phyloP scores from a whole-genome alignment of 148 eudicot genomes.

The Fallopia convolvulus region DNA sequence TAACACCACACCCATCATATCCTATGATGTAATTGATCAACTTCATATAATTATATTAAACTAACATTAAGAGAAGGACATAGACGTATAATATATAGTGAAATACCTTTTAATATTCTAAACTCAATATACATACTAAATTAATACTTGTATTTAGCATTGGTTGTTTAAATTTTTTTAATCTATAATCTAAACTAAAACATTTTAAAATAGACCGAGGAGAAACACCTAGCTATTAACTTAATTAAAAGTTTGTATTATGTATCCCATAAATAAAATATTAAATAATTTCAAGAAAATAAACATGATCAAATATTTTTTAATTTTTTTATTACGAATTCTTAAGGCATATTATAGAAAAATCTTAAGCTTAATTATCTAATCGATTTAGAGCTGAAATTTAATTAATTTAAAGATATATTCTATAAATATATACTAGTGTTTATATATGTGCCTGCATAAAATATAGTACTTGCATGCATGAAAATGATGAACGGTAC shows the following conservation, averaged over 20 bases:
- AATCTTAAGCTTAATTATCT: background rate
- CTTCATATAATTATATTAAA: background rate
- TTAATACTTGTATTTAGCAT: background rate
- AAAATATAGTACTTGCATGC: background rate
- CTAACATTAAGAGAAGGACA: background rate
- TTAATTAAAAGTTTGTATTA: no score
- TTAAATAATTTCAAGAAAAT: no score
- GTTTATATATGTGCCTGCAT: background rate
- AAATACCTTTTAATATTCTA: background rate
- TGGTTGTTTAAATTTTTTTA: background rate
- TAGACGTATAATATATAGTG: no score
- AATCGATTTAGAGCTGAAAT: background rate
- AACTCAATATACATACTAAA: background rate
- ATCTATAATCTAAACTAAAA: background rate
- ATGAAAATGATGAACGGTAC: background rate
- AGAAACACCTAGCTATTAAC: background rate
- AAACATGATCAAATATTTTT: no score
- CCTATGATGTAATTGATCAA: conserved; percentile 1
- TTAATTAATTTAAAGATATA: background rate
- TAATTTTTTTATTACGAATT: no score
- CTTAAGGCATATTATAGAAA: no score
- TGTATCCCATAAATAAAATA: no score
- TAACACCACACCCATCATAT: conserved; percentile 3
- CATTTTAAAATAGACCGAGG: background rate
- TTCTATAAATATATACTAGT: no score